Base-by-base conservation (phyloP, 192 early-diverging fungal species). In the Pilobolus umbonatus region DNA sequence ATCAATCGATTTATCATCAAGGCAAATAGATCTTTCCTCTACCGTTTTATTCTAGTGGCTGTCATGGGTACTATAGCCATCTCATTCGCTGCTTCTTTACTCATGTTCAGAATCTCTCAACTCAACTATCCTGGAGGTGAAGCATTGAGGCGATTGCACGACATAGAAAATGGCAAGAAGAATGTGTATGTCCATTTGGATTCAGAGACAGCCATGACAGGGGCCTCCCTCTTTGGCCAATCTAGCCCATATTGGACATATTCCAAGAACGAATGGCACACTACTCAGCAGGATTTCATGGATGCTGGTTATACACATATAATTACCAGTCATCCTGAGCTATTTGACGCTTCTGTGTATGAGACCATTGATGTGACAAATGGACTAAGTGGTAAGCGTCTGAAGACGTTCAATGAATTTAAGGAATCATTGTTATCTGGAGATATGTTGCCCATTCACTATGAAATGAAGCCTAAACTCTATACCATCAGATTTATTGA, bases 71-170 rank as follows among this genome's bases (percentile, higher is more conserved):
- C 42, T n/a, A 22, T 74, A 5, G 28, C 60, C 0, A 12, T 62
- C 8, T 69, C 55, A 29, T 69, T 73, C 25, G n/a, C 68, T 12
- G 40, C 54, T 3, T 68, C 74, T 19, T 25, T 65, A 2, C 39
- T 60, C 0, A 78, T 83, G 61, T 63, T 81, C 9, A 62, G 74
- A 17, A 63, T 88, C 3, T 95, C 93, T 8, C 69, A 75, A 11
- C 61, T 68, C 3, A 98, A 98, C 73, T 98, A 98, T 52, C 94
- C 96, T 14, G 96, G 93, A 6, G 96, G 91, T 2, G 57, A 80
- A 8, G 93, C 93, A 1, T 63, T 98, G 31, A 60, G 69, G 17
- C 60, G 56, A 34, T 65, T 95, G 19, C 87, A 92, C 64, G 55
- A 66, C 5, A 65, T 85, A 3, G 62, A 71, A 29, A 30, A 60